Evolutionary conservation across 768 basidiomycete genomes (phyloP).

Genomic region (Rhizopogon rudus): DNA sequence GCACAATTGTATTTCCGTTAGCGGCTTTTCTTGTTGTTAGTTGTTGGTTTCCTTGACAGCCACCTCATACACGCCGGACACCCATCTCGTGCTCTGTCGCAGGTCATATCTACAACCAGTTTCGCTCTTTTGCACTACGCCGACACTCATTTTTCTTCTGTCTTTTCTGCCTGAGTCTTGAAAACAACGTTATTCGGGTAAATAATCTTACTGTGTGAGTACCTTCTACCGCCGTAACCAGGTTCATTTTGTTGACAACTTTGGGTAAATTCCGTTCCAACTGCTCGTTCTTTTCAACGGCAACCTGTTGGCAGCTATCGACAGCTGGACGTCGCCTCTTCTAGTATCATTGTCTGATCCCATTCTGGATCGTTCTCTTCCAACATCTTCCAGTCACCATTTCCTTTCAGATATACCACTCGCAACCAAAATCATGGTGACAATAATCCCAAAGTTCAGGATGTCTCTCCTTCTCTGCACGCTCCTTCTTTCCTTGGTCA

Average conservation of each 20-base stretch:
- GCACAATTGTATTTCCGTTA: neutral
- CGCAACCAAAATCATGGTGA: conserved; percentile 13
- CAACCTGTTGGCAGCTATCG: neutral
- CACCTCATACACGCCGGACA: neutral
- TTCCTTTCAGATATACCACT: neutral
- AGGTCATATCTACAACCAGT: neutral
- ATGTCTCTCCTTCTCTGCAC: conserved; percentile 64
- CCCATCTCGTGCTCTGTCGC: neutral
- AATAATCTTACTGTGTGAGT: neutral
- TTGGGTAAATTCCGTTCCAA: neutral
- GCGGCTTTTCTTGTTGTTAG: too few relatives aligned
- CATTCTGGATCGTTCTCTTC: neutral
- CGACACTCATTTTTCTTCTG: neutral
- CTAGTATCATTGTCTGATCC: neutral
- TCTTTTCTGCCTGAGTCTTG: neutral
- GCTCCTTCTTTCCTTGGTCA: conserved; percentile 44
- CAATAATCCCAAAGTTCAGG: conserved; percentile 54
- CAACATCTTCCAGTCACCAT: neutral
- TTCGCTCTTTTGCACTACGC: neutral
- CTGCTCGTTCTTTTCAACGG: neutral
- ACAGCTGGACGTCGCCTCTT: neutral
- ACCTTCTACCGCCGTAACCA: neutral
- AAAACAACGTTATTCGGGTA: neutral
- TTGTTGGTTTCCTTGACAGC: neutral
- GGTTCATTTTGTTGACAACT: neutral